Evolutionary conservation across 1,284 basidiomycete genomes (phyloP).

Genomic region (Ganoderma leucocontextum): DNA sequence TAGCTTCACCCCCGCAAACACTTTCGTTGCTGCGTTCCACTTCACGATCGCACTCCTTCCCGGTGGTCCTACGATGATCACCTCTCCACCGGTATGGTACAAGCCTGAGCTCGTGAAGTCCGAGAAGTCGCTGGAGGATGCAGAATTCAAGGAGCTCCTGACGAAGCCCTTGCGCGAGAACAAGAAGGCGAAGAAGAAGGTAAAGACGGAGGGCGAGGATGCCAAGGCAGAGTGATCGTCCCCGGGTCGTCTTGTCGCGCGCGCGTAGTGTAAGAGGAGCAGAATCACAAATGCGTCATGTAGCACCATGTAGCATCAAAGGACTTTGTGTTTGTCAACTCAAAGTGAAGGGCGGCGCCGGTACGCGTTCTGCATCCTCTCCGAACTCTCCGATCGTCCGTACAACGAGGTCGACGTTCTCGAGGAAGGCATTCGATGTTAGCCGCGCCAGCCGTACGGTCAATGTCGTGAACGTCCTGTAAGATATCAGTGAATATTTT

Average conservation of each 20-base stretch:
- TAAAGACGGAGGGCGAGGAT: slow-evolving; percentile 57
- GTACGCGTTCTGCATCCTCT: slow-evolving; percentile 55
- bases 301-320: slow-evolving; percentile 33
- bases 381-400: slow-evolving; percentile 85
- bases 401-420: slow-evolving; percentile 85
- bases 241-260: background rate
- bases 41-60: slow-evolving; percentile 93
- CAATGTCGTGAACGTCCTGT: slow-evolving; percentile 76
- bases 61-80: slow-evolving; percentile 86
- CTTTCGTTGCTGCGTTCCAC: slow-evolving; percentile 92
- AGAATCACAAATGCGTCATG: slow-evolving; percentile 30
- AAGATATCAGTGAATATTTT: slow-evolving; percentile 16
- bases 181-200: slow-evolving; percentile 91
- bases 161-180: slow-evolving; percentile 84
- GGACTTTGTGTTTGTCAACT: slow-evolving; percentile 18
- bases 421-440: slow-evolving; percentile 84
- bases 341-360: slow-evolving; percentile 18
- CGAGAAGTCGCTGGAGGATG: slow-evolving; percentile 89
- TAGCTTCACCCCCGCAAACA: slow-evolving; percentile 82
- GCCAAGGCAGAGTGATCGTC: slow-evolving; percentile 41
- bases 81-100: slow-evolving; percentile 91
- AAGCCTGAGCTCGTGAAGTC: slow-evolving; percentile 90
- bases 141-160: slow-evolving; percentile 83
- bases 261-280: slow-evolving; percentile 16
- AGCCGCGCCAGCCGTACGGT: slow-evolving; percentile 87